These are phyloP conservation scores for Candida caryicola DNA, from an alignment of 805 yeast genomes.

Conservation along the genomic window DNA sequence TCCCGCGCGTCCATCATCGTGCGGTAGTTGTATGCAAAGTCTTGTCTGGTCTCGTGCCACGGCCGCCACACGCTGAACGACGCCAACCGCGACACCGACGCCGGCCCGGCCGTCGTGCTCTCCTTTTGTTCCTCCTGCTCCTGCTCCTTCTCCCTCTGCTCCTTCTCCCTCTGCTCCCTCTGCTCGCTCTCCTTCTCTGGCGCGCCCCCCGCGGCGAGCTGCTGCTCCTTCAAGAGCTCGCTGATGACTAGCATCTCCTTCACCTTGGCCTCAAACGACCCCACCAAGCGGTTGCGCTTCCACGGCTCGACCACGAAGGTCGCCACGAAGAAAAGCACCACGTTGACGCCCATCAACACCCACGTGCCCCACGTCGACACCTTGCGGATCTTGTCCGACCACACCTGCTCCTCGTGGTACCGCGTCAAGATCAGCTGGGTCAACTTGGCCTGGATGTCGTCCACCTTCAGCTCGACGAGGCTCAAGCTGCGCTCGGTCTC, in stretches of 20 bases:
- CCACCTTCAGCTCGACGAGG: conserved; percentile 59
- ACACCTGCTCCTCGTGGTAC: conserved; percentile 94
- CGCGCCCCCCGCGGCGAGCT: conserved; percentile 2
- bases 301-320: conserved; percentile 92
- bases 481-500: conserved; percentile 48
- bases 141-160: not conserved
- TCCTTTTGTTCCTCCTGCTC: not conserved
- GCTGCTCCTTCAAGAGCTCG: conserved; percentile 4
- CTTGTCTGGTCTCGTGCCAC: conserved; percentile 15
- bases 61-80: not conserved
- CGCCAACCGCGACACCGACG: not conserved
- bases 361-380: conserved; percentile 98
- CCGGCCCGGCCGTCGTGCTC: not conserved
- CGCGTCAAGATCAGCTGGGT: conserved; percentile 79
- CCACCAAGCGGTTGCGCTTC: conserved; percentile 79
- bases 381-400: conserved; percentile 95
- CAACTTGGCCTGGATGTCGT: conserved; percentile 63
- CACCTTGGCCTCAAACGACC: conserved; percentile 80
- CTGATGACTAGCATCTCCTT: conserved; percentile 32
- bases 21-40: conserved; percentile 13
- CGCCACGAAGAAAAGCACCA: conserved; percentile 71
- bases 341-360: conserved; percentile 81
- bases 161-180: not conserved
- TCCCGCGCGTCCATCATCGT: conserved; percentile 13
- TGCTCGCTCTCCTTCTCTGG: conserved; percentile 4